Evolutionary conservation across 495 filamentous ascomycete genomes (phyloP).

Genomic region (Parmelia sp.): DNA sequence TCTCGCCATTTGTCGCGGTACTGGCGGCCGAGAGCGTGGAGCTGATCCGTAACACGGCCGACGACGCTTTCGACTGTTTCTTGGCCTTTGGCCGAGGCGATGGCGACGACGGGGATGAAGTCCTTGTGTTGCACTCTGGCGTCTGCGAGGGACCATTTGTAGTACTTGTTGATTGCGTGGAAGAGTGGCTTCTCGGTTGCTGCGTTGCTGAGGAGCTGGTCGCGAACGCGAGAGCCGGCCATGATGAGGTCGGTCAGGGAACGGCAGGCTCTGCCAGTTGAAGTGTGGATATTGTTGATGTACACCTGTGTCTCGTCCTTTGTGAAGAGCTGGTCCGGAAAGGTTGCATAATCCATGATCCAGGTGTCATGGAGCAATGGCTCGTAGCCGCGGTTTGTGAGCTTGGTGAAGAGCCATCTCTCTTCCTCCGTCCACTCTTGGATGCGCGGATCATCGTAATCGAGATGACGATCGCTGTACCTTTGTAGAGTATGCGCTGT

Average conservation of each 20-base stretch:
- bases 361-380: constrained; percentile 50
- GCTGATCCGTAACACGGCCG: constrained; percentile 27
- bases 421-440: constrained; percentile 47
- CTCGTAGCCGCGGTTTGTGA: constrained; percentile 55
- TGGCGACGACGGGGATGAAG: constrained; percentile 33
- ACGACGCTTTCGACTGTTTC: constrained; percentile 34
- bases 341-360: constrained; percentile 53
- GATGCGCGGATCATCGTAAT: constrained; percentile 22
- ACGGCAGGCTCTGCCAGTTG: constrained; percentile 37
- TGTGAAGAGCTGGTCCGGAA: constrained; percentile 54
- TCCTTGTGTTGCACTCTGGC: constrained; percentile 22
- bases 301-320: constrained; percentile 37
- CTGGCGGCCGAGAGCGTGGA: constrained; percentile 30
- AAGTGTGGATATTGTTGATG: constrained; percentile 39
- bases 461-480: constrained; percentile 19
- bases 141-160: constrained; percentile 42
- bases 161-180: constrained; percentile 34
- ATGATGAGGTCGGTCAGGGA: constrained; percentile 36
- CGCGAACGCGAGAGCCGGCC: constrained; percentile 39
- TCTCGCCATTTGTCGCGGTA: constrained; percentile 26
- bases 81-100: constrained; percentile 30
- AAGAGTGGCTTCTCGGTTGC: constrained; percentile 32
- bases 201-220: constrained; percentile 30
- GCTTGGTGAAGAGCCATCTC: constrained; percentile 46
- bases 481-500: constrained; percentile 1